Evolutionary conservation across 2,329 filamentous ascomycete species (phyloP), one percentile per base, ranked within the genome.

Genomic region (Xylariomycetidae sp.): DNA sequence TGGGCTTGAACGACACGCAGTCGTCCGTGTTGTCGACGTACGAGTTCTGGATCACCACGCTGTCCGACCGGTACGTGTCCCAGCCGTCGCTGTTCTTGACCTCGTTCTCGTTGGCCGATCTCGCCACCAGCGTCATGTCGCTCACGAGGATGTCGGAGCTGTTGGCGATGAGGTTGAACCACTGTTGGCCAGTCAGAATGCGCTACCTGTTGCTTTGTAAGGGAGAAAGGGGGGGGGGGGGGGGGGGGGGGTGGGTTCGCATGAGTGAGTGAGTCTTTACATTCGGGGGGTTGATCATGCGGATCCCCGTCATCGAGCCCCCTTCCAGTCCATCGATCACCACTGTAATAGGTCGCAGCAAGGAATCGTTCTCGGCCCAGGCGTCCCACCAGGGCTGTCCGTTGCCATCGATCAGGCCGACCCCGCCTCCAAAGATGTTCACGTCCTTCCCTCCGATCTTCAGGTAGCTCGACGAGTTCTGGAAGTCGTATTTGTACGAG

Each of bases 1-100:
- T 86, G 13, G 81, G 81, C 58, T 86, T 86, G 69, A 86, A 85
- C 1, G 79, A 80, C 10, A 86, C 77, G 40, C 82, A 86, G 52
- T 87, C 74, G 51, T 85, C 80, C 22, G 75, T 77, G 45, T 83
- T 83, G 53, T 74, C 66, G 42, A 80, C 72, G 16, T 72, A 57
- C 0, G 75, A 82, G 51, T 85, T 75, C 48, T 85, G 80, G 22
- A 85, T 83, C 0, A 80, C 72, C 22, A 85, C 67, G 31, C 74
- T 70, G 16, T 67, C 60, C 10, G 72, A 76, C 6, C 78, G 72
- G 50, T 82, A 80, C 1, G 72, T 80, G 43, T 81, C 74, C 73
- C 74, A 77, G 22, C 74, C 77, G 49, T 82, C 79, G 0, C 78
- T 83, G 54, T 85, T 85, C 31, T 51, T 37, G 7, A 52, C 52